Evolutionary conservation across 2,329 filamentous ascomycete genomes (phyloP).

Genomic region (Aspergillus neotritici): DNA sequence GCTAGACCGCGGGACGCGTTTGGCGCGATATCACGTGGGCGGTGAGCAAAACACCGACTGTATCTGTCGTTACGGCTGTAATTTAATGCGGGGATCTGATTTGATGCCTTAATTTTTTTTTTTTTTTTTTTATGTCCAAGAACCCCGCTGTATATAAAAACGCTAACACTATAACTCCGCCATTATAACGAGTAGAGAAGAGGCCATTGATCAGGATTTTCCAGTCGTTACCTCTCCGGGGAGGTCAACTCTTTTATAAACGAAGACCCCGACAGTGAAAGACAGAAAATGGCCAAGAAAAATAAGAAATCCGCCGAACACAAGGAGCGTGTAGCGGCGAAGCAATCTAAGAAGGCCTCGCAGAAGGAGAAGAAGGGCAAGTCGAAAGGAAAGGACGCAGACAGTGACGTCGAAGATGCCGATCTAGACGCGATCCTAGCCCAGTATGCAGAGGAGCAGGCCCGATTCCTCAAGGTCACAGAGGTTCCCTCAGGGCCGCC

Average conservation of each 20-base stretch:
- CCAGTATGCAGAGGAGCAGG: conserved; percentile 87
- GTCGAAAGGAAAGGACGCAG: conserved; percentile 60
- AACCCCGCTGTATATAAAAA: conserved; percentile 2
- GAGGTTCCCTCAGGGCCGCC: conserved; percentile 71
- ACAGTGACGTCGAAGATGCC: conserved; percentile 85
- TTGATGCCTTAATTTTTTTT: conserved; percentile 5
- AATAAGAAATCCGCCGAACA: conserved; percentile 54
- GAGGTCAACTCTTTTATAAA: background rate
- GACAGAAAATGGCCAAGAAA: conserved; percentile 43
- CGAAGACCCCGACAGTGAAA: background rate
- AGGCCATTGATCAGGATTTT: conserved; percentile 1
- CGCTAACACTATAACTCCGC: background rate
- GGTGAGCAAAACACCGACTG: background rate
- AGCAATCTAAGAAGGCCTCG: conserved; percentile 77
- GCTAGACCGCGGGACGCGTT: conserved; percentile 15
- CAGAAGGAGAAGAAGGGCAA: conserved; percentile 75
- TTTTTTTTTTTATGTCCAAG: conserved; percentile 1
- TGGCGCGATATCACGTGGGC: conserved; percentile 22
- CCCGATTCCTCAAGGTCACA: conserved; percentile 88
- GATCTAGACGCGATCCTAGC: conserved; percentile 91
- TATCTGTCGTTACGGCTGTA: background rate
- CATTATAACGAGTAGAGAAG: background rate
- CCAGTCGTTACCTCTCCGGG: background rate
- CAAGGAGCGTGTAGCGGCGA: conserved; percentile 56
- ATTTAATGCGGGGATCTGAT: background rate